These are phyloP conservation scores for Chalciporus sphaerocephalus DNA, from an alignment of 768 basidiomycete species.

Conservation along the genomic window DNA sequence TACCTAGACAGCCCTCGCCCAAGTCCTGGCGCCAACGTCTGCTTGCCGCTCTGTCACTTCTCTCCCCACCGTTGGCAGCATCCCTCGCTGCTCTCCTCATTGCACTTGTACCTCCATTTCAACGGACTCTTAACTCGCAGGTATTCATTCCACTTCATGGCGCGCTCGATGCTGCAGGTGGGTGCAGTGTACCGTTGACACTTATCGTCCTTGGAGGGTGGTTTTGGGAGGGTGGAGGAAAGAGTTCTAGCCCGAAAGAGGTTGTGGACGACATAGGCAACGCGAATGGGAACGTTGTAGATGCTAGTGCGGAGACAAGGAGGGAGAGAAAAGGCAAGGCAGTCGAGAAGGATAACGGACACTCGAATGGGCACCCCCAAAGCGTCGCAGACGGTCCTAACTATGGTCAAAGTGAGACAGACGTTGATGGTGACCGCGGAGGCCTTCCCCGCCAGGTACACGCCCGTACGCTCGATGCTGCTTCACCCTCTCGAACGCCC, in stretches of 20 bases:
- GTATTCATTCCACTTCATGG: slow-evolving; percentile 64
- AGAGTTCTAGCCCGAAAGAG: neutral
- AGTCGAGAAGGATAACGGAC: neutral
- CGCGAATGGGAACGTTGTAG: neutral
- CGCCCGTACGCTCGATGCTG: neutral
- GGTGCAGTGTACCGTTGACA: slow-evolving; percentile 83
- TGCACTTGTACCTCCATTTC: slow-evolving; percentile 71
- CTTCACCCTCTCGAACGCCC: slow-evolving; percentile 1
- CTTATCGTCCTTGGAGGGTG: slow-evolving; percentile 91
- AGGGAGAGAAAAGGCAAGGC: neutral
- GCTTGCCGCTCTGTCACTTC: slow-evolving; percentile 43
- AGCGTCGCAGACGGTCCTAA: neutral
- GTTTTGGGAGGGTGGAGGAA: slow-evolving; percentile 52
- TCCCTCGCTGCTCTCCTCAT: slow-evolving; percentile 71
- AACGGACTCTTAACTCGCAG: slow-evolving; percentile 56
- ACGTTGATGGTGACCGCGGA: neutral
- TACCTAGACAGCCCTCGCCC: neutral
- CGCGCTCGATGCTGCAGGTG: slow-evolving; percentile 63
- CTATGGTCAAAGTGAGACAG: neutral
- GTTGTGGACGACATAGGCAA: neutral
- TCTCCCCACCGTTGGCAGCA: slow-evolving; percentile 88
- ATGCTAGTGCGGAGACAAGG: neutral
- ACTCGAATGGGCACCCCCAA: neutral
- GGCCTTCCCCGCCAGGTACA: neutral
- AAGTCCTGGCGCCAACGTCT: neutral